These are phyloP conservation scores for Penicillium thymicola DNA, from an alignment of 2,329 filamentous ascomycete genomes.

Conservation along the genomic window DNA sequence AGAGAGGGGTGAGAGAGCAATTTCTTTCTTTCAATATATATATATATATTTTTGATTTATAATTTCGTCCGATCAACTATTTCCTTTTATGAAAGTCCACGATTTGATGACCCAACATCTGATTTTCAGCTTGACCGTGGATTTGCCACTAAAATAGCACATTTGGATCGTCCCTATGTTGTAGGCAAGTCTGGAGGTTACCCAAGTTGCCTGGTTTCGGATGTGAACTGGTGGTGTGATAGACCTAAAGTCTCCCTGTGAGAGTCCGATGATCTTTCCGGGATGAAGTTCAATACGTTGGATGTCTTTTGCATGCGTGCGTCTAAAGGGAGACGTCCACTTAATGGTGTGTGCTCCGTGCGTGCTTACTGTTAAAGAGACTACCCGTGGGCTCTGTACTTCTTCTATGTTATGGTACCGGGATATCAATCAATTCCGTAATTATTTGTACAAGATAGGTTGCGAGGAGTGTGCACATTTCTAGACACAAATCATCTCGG, in stretches of 20 bases:
- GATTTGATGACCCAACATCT: neutral
- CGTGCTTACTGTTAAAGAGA: neutral
- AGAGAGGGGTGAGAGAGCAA: neutral
- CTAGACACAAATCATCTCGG: neutral
- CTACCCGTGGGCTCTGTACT: neutral
- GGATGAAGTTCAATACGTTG: conserved; percentile 1
- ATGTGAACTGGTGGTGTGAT: conserved; percentile 16
- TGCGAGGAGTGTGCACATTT: neutral
- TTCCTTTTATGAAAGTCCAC: neutral
- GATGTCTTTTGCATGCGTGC: conserved; percentile 5
- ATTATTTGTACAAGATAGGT: neutral
- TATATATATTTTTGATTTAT: neutral
- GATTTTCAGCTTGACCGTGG: conserved; percentile 4
- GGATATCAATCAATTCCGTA: conserved; percentile 4
- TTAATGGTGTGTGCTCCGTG: neutral
- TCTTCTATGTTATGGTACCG: conserved; percentile 18
- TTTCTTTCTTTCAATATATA: neutral
- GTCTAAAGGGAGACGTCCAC: neutral
- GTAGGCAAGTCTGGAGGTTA: neutral
- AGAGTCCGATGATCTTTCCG: conserved; percentile 5
- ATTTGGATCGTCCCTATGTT: conserved; percentile 1
- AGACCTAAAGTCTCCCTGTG: conserved; percentile 1
- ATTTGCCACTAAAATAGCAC: neutral
- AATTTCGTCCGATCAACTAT: neutral
- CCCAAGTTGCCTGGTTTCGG: conserved; percentile 5